These are phyloP conservation scores for Pecoramyces ruminantium DNA, from an alignment of 192 early-diverging fungal species.

Conservation along the genomic window DNA sequence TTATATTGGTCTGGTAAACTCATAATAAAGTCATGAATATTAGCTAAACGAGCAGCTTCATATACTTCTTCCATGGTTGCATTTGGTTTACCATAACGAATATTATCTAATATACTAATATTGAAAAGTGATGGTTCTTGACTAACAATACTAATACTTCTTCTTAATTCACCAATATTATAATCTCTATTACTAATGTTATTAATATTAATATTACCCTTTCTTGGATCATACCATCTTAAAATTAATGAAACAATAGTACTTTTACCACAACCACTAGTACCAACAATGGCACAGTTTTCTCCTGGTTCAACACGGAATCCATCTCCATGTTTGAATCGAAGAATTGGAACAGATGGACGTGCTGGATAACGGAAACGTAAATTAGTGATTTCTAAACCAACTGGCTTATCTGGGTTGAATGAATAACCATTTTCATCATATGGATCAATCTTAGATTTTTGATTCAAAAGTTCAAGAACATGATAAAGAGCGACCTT, in stretches of 20 bases:
- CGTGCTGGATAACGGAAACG: conserved; percentile 54
- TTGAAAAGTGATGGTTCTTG: conserved; percentile 89
- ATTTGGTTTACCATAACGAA: conserved; percentile 45
- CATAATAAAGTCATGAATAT: conserved; percentile 3
- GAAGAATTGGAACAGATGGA: conserved; percentile 23
- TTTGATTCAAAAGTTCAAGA: conserved; percentile 52
- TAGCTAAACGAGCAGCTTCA: not conserved
- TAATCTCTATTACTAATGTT: conserved; percentile 35
- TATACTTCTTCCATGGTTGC: conserved; percentile 10
- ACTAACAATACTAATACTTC: conserved; percentile 66
- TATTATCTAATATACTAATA: conserved; percentile 75
- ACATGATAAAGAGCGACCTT: conserved; percentile 58
- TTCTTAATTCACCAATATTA: conserved; percentile 48
- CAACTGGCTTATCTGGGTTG: conserved; percentile 9
- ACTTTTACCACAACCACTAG: conserved; percentile 48
- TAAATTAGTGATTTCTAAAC: conserved; percentile 8
- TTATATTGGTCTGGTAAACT: not conserved
- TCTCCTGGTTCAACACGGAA: conserved; percentile 41
- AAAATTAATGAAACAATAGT: conserved; percentile 23
- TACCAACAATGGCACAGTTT: conserved; percentile 27
- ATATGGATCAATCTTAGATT: conserved; percentile 43
- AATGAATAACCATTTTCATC: conserved; percentile 14
- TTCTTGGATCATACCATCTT: conserved; percentile 41
- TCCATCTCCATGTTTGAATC: conserved; percentile 26
- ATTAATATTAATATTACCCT: conserved; percentile 45